Conservation (phyloP, 2,329 filamentous ascomycete species). For the Pleurostoma richardsiae region DNA sequence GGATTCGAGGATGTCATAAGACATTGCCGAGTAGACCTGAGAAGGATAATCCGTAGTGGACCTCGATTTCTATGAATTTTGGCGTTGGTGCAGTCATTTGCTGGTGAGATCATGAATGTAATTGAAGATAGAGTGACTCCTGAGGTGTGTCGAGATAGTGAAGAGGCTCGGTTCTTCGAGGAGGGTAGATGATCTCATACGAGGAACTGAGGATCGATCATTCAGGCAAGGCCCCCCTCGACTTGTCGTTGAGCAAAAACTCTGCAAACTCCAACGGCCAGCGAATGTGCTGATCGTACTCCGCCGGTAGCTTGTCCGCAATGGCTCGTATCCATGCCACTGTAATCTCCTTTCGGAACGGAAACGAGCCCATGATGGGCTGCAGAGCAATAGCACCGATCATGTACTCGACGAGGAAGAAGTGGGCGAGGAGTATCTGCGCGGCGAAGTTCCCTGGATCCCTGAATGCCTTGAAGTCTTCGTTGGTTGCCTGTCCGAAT, state of each 20-base stretch:
- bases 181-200: too few relatives aligned
- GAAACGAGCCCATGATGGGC: not conserved
- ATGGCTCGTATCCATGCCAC: constrained; percentile 32
- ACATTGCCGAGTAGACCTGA: too few relatives aligned
- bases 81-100: too few relatives aligned
- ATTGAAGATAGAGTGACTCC: too few relatives aligned
- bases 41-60: too few relatives aligned
- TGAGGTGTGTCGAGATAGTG: too few relatives aligned
- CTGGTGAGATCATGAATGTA: too few relatives aligned
- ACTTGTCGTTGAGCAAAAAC: not conserved
- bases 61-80: too few relatives aligned
- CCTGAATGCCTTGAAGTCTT: constrained; percentile 25
- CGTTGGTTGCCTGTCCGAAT: constrained; percentile 17
- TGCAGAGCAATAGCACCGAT: not conserved
- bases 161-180: too few relatives aligned
- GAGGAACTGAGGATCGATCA: too few relatives aligned
- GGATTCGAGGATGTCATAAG: too few relatives aligned
- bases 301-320: constrained; percentile 19
- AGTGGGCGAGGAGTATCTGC: constrained; percentile 30
- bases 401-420: constrained; percentile 18
- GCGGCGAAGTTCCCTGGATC: constrained; percentile 21
- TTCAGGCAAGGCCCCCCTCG: not conserved
- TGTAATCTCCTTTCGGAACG: constrained; percentile 18
- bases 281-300: constrained; percentile 24
- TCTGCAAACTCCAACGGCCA: constrained; percentile 21